phyloP scores from a whole-genome alignment of 208 protist genomes.

The Leishmania tarentolae region DNA sequence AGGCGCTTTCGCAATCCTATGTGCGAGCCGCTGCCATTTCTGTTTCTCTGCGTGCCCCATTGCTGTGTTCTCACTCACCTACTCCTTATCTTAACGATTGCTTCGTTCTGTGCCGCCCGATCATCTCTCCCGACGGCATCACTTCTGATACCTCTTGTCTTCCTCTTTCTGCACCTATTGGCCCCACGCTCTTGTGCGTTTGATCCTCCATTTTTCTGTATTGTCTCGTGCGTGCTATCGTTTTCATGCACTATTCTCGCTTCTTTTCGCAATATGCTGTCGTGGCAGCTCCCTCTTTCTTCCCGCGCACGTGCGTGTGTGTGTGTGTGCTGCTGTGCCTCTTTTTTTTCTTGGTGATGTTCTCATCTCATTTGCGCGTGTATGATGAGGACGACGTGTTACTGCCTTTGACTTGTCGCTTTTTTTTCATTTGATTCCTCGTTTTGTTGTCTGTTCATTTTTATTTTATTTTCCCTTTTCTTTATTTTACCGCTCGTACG shows the following conservation, averaged over 20 bases:
- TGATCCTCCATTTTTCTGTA: background rate
- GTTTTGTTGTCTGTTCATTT: background rate
- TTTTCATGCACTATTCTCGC: background rate
- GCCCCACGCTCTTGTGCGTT: background rate
- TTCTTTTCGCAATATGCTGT: background rate
- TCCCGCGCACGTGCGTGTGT: background rate
- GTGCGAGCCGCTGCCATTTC: background rate
- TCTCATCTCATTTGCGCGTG: background rate
- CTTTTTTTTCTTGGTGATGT: background rate
- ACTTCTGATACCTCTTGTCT: background rate
- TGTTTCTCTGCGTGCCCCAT: background rate
- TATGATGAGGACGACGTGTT: background rate
- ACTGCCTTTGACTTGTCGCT: background rate
- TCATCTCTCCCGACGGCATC: background rate
- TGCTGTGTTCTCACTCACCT: slow-evolving; percentile 6
- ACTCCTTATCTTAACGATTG: background rate
- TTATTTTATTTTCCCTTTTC: background rate
- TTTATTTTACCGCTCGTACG: background rate
- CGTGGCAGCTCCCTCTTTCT: background rate
- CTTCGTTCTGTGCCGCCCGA: background rate
- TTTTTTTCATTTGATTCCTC: background rate
- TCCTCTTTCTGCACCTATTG: background rate
- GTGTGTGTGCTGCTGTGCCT: background rate
- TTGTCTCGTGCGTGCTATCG: background rate
- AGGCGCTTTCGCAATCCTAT: background rate